These are phyloP conservation scores for Rhizomucor miehei DNA, from an alignment of 371 early-diverging fungal genomes.

Conservation along the genomic window DNA sequence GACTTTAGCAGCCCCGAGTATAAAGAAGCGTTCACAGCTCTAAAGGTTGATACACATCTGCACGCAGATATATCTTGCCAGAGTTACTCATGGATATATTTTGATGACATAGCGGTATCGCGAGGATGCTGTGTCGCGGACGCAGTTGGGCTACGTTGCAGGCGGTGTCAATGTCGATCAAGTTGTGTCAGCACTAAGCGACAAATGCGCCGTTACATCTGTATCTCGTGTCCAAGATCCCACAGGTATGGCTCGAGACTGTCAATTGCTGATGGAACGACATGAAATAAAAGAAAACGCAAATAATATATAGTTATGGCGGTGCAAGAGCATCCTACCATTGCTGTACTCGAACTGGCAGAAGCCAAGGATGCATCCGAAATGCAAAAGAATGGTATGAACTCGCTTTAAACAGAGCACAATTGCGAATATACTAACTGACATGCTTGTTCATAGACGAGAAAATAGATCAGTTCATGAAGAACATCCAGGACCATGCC, in stretches of 20 bases:
- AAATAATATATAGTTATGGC: neutral
- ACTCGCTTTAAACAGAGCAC: too few relatives aligned
- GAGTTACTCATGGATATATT: neutral
- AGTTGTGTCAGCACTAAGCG: slow-evolving; percentile 26
- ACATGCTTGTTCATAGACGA: slow-evolving; percentile 21
- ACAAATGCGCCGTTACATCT: slow-evolving; percentile 25
- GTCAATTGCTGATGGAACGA: too few relatives aligned
- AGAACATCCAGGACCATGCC: slow-evolving; percentile 23
- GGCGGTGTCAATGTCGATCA: slow-evolving; percentile 30
- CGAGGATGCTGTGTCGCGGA: slow-evolving; percentile 23
- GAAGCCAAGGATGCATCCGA: slow-evolving; percentile 15
- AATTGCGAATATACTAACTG: too few relatives aligned
- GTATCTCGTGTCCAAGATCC: neutral
- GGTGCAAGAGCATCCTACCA: slow-evolving; percentile 5
- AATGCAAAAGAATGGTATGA: slow-evolving; percentile 41
- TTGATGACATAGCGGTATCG: slow-evolving; percentile 19
- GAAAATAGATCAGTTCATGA: slow-evolving; percentile 26
- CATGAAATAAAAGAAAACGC: neutral
- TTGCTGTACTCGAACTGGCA: slow-evolving; percentile 24
- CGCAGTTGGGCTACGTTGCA: slow-evolving; percentile 37
- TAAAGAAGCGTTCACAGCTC: slow-evolving; percentile 21
- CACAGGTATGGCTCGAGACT: neutral
- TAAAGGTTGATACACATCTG: slow-evolving; percentile 34
- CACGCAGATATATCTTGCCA: neutral
- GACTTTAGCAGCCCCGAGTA: slow-evolving; percentile 32